Percentiles rank a stretch among this genome's conserved stretches.
Conservation (phyloP, 148 eudicot species). For the Fallopia convolvulus region DNA sequence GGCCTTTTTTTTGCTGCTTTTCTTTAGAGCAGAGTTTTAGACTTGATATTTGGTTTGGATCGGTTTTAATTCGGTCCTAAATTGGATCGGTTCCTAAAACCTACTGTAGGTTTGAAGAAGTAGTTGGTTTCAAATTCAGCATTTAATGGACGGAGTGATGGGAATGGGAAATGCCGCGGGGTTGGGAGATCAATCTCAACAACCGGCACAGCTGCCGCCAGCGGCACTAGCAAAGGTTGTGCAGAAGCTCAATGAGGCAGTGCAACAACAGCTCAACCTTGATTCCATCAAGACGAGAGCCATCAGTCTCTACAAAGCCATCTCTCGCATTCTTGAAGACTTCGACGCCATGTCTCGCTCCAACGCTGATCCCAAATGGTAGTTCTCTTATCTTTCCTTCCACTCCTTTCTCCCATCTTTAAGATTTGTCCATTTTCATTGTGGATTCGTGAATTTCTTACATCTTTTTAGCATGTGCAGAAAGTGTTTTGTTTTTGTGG, state of each 20-base stretch:
- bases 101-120: neutral
- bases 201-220: conserved; percentile 28
- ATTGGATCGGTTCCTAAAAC: too few species aligned
- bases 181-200: conserved; percentile 24
- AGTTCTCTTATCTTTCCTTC: neutral
- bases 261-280: conserved; percentile 77
- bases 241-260: conserved; percentile 60
- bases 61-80: too few species aligned
- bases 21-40: too few species aligned
- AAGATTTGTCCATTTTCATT: neutral
- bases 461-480: too few species aligned
- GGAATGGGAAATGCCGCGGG: conserved; percentile 1
- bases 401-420: neutral
- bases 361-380: conserved; percentile 80
- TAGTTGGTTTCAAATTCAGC: neutral
- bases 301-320: conserved; percentile 60
- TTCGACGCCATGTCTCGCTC: conserved; percentile 56
- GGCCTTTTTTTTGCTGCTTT: too few species aligned
- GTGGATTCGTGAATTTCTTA: neutral
- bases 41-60: too few species aligned
- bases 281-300: conserved; percentile 83
- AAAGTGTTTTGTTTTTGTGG: neutral
- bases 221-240: conserved; percentile 24
- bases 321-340: conserved; percentile 84
- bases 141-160: conserved; percentile 2